Evolutionary conservation across 2,329 filamentous ascomycete genomes (phyloP), one percentile per base, ranked within the genome.

Genomic region (Ceratocystis cacaofunesta): DNA sequence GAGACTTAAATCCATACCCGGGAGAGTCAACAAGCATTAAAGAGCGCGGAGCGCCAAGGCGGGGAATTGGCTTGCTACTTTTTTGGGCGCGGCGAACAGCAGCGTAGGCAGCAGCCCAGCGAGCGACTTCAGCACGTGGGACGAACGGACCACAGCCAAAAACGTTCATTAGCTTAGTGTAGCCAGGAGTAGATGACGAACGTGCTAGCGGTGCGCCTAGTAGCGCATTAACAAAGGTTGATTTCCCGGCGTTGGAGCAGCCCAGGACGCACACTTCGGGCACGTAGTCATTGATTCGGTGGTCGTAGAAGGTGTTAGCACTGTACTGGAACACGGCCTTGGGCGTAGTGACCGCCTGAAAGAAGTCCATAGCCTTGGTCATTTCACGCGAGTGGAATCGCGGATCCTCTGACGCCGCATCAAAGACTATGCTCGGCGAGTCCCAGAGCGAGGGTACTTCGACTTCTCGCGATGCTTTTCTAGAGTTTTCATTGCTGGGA

Each of bases 241-340:
- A 94, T 74, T 95, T 95, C 72, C 90, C 90, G 52, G 91, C 90
- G 72, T 95, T 95, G 69, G 90, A 91, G 71, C 92, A 90, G 55
- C 90, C 90, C 46, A 95, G 84, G 58, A 95, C 81, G 72, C 89
- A 87, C 62, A 95, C 82, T 69, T 85, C 82, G 57, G 82, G 82
- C 3, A 79, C 74, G 68, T 76, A 75, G 28, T 77, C 77, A 72
- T 84, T 84, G 70, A 76, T 71, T 36, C 76, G 76, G 67, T 84
- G 76, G 70, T 80, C 71, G 64, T 78, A 76, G 68, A 82, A 78
- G 57, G 72, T 70, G 46, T 76, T 76, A 19, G 79, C 79, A 17
- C 79, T 79, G 75, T 82, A 82, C 69, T 84, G 75, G 68, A 81
- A 78, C 2, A 68, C 67, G 10, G 66, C 41, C 15, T 62, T 55